These are phyloP conservation scores for Cytospora piceae DNA, from an alignment of 2,329 filamentous ascomycete species.

Conservation along the genomic window DNA sequence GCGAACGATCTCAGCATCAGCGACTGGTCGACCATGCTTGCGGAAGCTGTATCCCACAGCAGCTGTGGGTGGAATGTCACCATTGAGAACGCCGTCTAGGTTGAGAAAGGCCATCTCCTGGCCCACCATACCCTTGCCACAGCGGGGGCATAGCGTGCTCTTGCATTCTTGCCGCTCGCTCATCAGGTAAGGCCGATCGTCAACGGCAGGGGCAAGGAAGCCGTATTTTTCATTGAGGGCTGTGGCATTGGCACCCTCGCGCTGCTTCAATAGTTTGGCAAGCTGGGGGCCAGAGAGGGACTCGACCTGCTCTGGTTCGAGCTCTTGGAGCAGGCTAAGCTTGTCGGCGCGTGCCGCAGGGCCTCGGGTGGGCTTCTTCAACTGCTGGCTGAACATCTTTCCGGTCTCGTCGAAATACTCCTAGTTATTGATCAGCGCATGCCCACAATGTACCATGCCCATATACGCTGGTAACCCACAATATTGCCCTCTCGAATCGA, in stretches of 20 bases:
- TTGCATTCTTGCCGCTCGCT: constrained; percentile 49
- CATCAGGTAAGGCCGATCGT: constrained; percentile 15
- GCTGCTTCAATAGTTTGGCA: constrained; percentile 51
- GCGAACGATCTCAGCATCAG: constrained; percentile 44
- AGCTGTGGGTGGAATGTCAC: constrained; percentile 53
- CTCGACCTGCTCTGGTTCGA: constrained; percentile 46
- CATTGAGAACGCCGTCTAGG: constrained; percentile 53
- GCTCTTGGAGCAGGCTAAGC: constrained; percentile 51
- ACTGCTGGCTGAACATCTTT: constrained; percentile 37
- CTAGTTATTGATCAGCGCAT: constrained; percentile 25
- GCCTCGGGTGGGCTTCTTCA: constrained; percentile 45
- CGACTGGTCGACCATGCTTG: constrained; percentile 48
- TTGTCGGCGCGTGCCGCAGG: constrained; percentile 47
- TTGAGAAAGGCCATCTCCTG: constrained; percentile 52
- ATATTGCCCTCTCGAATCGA: constrained; percentile 34
- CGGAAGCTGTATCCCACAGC: constrained; percentile 59
- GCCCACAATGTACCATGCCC: constrained; percentile 31
- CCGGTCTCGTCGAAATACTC: constrained; percentile 43
- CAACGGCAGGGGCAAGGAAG: not conserved
- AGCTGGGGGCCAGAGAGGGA: constrained; percentile 54
- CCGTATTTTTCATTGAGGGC: constrained; percentile 30
- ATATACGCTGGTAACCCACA: constrained; percentile 29
- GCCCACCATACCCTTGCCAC: constrained; percentile 46
- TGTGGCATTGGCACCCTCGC: constrained; percentile 42
- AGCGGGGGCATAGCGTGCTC: constrained; percentile 54